phyloP scores from a whole-genome alignment of 139 green algal genomes.

The Tetratostichococcus sp. region DNA sequence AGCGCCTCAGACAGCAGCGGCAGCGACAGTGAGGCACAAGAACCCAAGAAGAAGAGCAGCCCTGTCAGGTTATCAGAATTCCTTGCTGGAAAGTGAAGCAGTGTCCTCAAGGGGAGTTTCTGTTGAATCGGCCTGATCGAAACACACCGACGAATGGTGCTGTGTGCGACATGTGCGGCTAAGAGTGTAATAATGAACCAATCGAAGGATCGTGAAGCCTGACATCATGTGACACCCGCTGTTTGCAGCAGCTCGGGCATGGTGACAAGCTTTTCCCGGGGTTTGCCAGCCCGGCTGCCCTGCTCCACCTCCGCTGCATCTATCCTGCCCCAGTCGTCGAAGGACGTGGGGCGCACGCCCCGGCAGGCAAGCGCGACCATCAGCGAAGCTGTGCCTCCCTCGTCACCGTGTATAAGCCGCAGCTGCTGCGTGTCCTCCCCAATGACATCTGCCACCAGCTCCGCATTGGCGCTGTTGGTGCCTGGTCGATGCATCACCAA shows the following conservation, averaged over 20 bases:
- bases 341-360: conserved; percentile 13
- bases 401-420: neutral
- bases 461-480: neutral
- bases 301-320: conserved; percentile 53
- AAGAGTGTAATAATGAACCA: too few relatives aligned
- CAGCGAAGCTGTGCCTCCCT: neutral
- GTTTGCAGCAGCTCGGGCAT: conserved; percentile 55
- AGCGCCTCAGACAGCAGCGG: neutral
- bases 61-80: conserved; percentile 17
- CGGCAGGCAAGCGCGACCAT: neutral
- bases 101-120: too few relatives aligned
- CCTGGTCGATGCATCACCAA: neutral
- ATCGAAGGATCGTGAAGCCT: too few relatives aligned
- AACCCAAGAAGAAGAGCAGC: neutral
- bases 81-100: neutral
- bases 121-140: too few relatives aligned
- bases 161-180: too few relatives aligned
- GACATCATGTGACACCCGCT: too few relatives aligned
- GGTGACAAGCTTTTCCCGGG: conserved; percentile 57
- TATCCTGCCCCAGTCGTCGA: conserved; percentile 52
- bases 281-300: conserved; percentile 46
- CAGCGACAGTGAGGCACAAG: neutral
- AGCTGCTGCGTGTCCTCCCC: neutral
- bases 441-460: neutral
- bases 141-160: too few relatives aligned